A percentile compares a stretch with the other conserved stretches of the same genome.
These are phyloP conservation scores for Penicillium goetzii DNA, from an alignment of 495 filamentous ascomycete genomes.

Conservation along the genomic window DNA sequence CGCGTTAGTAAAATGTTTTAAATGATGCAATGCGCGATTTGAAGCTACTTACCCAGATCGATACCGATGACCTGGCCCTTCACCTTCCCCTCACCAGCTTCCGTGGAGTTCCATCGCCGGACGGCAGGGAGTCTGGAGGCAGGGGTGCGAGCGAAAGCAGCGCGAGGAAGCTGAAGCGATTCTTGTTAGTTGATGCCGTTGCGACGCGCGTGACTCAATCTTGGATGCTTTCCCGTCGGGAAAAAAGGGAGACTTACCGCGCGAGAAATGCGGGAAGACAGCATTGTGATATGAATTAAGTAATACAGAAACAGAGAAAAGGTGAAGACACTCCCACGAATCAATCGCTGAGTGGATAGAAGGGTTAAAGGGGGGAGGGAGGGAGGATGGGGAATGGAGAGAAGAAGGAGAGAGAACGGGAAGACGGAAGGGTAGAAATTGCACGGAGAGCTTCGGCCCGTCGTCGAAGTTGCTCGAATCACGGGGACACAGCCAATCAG, in stretches of 20 bases:
- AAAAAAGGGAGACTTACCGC: slow-evolving; percentile 64
- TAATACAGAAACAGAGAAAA: slow-evolving; percentile 44
- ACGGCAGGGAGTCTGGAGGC: slow-evolving; percentile 62
- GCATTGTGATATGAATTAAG: slow-evolving; percentile 53
- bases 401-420: slow-evolving; percentile 33
- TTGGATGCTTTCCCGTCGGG: slow-evolving; percentile 10
- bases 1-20: slow-evolving; percentile 26
- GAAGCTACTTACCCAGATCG: slow-evolving; percentile 79
- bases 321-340: slow-evolving; percentile 39
- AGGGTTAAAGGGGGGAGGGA: slow-evolving; percentile 32
- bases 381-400: slow-evolving; percentile 31
- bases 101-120: slow-evolving; percentile 81
- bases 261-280: slow-evolving; percentile 59
- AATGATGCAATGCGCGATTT: not conserved
- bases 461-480: slow-evolving; percentile 52
- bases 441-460: slow-evolving; percentile 51
- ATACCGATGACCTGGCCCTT: slow-evolving; percentile 98
- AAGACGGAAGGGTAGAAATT: slow-evolving; percentile 55
- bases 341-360: slow-evolving; percentile 47
- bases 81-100: slow-evolving; percentile 77
- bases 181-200: slow-evolving; percentile 28
- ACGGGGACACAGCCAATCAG: slow-evolving; percentile 29
- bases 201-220: slow-evolving; percentile 25
- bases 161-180: slow-evolving; percentile 45
- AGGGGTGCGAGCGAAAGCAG: slow-evolving; percentile 55